Evolutionary conservation across 805 yeast species (phyloP).

Genomic region (Blastobotrys attinorum): DNA sequence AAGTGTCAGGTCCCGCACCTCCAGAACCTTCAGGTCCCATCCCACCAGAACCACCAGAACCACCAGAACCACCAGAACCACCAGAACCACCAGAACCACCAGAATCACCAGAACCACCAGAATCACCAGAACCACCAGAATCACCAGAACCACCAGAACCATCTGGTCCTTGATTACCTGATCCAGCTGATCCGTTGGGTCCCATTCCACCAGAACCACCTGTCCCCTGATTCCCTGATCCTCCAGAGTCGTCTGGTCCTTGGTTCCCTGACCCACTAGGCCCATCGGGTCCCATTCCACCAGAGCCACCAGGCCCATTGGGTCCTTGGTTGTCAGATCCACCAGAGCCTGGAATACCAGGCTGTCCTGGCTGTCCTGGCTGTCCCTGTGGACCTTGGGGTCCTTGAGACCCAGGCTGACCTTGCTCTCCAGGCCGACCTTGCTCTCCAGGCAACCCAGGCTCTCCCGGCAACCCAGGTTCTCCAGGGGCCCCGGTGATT

Average conservation of each 20-base stretch:
- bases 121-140: conserved; percentile 8
- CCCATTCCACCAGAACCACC: neutral
- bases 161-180: conserved; percentile 5
- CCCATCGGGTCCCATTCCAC: conserved; percentile 1
- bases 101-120: conserved; percentile 2
- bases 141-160: too few relatives aligned
- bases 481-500: neutral
- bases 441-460: conserved; percentile 3
- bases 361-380: neutral
- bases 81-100: conserved; percentile 8
- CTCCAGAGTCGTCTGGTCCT: conserved; percentile 6
- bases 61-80: conserved; percentile 1
- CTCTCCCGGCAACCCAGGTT: conserved; percentile 1
- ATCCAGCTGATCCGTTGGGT: conserved; percentile 1
- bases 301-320: conserved; percentile 1
- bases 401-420: neutral
- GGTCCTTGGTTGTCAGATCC: conserved; percentile 5
- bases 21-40: conserved; percentile 1
- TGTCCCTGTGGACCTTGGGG: neutral
- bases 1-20: conserved; percentile 3
- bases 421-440: conserved; percentile 4
- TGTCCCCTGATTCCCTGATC: neutral
- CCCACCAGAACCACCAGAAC: neutral
- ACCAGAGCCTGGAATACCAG: neutral
- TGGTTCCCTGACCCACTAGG: conserved; percentile 2